phyloP scores from a whole-genome alignment of 345 rosid species.

The Salix udensis region DNA sequence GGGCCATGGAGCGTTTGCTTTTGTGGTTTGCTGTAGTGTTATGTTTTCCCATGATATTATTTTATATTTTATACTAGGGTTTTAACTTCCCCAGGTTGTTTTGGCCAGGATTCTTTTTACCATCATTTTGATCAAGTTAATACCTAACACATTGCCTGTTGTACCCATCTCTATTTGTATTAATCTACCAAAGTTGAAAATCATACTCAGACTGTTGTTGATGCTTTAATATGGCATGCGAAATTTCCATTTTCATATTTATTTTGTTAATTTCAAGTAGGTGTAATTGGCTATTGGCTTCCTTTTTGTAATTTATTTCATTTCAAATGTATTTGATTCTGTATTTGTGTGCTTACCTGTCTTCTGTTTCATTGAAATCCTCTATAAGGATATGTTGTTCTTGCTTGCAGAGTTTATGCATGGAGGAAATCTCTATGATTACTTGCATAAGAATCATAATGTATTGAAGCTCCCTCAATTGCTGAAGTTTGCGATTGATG shows the following conservation, averaged over 20 bases:
- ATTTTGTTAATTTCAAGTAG: not conserved
- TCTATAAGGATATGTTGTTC: conserved; percentile 4
- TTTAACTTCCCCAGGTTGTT: not conserved
- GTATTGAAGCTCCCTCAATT: conserved; percentile 46
- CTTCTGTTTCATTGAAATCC: not conserved
- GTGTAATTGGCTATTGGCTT: not conserved
- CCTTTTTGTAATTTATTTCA: not conserved
- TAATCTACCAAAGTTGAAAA: not conserved
- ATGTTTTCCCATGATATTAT: not conserved
- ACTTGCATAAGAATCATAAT: conserved; percentile 55
- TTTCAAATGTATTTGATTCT: not conserved
- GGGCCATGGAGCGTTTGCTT: not conserved
- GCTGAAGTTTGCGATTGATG: conserved; percentile 64
- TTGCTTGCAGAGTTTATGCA: conserved; percentile 68
- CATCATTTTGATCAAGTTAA: not conserved
- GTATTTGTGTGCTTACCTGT: not conserved
- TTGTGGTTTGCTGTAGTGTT: not conserved
- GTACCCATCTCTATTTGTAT: not conserved
- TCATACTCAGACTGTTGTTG: not conserved
- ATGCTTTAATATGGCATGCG: not conserved
- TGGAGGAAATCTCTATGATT: conserved; percentile 68
- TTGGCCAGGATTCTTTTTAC: not conserved
- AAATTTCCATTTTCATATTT: not conserved
- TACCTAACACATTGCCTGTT: not conserved
- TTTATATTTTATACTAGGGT: not conserved